Evolutionary conservation across 371 early-diverging fungal genomes (phyloP).

Genomic region (Mortierella sp.): DNA sequence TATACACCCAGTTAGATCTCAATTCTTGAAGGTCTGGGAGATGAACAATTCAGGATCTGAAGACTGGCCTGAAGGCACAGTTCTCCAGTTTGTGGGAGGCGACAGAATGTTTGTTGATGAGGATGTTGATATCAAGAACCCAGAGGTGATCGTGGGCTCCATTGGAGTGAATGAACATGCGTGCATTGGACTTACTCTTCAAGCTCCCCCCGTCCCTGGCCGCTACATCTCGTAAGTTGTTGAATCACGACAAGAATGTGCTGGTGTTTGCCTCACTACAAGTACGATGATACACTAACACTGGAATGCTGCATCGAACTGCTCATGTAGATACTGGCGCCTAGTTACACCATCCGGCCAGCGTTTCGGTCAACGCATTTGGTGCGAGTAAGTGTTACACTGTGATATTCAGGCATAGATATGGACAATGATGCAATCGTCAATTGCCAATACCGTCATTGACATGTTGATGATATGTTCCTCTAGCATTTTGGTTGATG

Average conservation of each 20-base stretch:
- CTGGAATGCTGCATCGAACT: not conserved
- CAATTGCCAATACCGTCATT: not conserved
- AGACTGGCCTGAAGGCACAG: conserved; percentile 73
- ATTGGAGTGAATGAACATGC: conserved; percentile 61
- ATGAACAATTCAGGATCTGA: conserved; percentile 67
- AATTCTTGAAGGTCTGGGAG: conserved; percentile 76
- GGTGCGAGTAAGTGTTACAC: conserved; percentile 64
- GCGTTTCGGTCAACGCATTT: conserved; percentile 73
- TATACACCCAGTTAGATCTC: conserved; percentile 48
- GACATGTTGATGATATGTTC: not conserved
- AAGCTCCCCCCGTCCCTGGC: conserved; percentile 70
- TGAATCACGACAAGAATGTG: not conserved
- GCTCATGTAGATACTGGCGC: conserved; percentile 62
- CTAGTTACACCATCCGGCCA: conserved; percentile 66
- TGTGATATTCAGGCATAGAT: not conserved
- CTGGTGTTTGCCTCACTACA: not conserved
- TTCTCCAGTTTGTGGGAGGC: conserved; percentile 67
- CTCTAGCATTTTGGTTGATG: conserved; percentile 11
- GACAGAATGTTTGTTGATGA: conserved; percentile 55
- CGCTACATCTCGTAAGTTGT: conserved; percentile 59
- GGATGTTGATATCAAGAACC: conserved; percentile 18
- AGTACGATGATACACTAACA: not conserved
- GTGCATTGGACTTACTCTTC: conserved; percentile 66
- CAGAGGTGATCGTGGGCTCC: conserved; percentile 57
- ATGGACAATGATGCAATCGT: not conserved